Evolutionary conservation across 768 basidiomycete species (phyloP).

Genomic region (Paxillus rubicundulus): DNA sequence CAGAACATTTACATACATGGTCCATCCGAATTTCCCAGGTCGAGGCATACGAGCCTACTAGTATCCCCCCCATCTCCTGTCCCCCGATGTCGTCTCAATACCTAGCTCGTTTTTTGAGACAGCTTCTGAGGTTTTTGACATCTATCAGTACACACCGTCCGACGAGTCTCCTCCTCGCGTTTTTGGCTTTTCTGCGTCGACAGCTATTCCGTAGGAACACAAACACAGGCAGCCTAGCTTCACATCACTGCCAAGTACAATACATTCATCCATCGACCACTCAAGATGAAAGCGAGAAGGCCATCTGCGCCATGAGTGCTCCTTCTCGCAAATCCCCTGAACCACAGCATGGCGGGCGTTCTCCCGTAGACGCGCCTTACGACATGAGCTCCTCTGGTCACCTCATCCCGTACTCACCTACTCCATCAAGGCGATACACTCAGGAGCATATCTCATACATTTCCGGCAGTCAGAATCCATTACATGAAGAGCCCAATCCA

Average conservation of each 20-base stretch:
- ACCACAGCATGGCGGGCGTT: conserved; percentile 2
- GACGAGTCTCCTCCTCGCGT: neutral
- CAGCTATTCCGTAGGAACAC: neutral
- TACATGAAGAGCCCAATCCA: conserved; percentile 16
- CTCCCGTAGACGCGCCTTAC: conserved; percentile 15
- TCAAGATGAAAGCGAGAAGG: neutral
- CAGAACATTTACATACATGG: neutral
- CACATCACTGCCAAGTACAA: neutral
- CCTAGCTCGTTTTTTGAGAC: neutral
- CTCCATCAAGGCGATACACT: conserved; percentile 11
- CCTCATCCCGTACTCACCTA: conserved; percentile 17
- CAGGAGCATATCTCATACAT: conserved; percentile 6
- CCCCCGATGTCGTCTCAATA: neutral
- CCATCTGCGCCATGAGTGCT: conserved; percentile 16
- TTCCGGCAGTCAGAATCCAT: conserved; percentile 9
- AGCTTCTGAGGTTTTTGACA: conserved; percentile 4
- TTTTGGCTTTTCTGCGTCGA: conserved; percentile 5
- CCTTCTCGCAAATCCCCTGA: conserved; percentile 5
- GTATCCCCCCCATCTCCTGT: no score
- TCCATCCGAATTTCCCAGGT: neutral
- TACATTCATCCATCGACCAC: neutral
- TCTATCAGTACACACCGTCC: neutral
- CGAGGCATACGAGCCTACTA: neutral
- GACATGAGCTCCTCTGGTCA: conserved; percentile 14
- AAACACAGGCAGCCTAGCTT: neutral